phyloP scores from a whole-genome alignment of 78 protist species.

The Cavenderia fasciculata region DNA sequence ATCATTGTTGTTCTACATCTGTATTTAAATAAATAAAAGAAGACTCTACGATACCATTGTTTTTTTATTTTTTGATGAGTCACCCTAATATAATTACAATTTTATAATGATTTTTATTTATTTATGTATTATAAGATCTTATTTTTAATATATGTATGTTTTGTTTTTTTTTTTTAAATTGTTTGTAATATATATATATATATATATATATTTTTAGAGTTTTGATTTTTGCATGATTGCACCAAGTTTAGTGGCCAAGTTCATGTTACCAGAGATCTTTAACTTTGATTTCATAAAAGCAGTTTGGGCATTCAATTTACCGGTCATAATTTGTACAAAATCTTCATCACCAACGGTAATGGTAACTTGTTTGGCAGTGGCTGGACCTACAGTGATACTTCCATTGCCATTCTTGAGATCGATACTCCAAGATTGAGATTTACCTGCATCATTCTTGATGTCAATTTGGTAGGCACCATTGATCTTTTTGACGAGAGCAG shows the following conservation, averaged over 20 bases:
- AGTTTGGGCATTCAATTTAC: conserved; percentile 77
- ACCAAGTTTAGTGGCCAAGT: conserved; percentile 68
- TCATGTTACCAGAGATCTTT: conserved; percentile 75
- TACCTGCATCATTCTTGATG: conserved; percentile 28
- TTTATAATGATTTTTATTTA: no score
- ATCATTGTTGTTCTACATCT: no score
- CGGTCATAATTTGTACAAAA: conserved; percentile 70
- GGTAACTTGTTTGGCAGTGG: conserved; percentile 26
- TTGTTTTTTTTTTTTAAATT: no score
- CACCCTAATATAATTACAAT: no score
- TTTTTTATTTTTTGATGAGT: no score
- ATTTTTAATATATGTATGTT: no score
- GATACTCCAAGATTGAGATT: conserved; percentile 57
- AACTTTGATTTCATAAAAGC: conserved; percentile 78
- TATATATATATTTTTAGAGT: conserved; percentile 26
- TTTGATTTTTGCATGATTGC: conserved; percentile 33
- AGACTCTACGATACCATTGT: no score
- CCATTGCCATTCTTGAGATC: conserved; percentile 79
- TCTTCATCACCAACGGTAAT: conserved; percentile 69
- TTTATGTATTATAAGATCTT: no score
- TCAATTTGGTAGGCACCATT: conserved; percentile 66
- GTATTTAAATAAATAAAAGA: no score
- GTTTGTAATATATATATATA: no score
- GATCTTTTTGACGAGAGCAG: conserved; percentile 76
- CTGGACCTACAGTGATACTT: conserved; percentile 23